Conservation (phyloP, 306 rosid genomes). For the Trifolium subterraneum region DNA sequence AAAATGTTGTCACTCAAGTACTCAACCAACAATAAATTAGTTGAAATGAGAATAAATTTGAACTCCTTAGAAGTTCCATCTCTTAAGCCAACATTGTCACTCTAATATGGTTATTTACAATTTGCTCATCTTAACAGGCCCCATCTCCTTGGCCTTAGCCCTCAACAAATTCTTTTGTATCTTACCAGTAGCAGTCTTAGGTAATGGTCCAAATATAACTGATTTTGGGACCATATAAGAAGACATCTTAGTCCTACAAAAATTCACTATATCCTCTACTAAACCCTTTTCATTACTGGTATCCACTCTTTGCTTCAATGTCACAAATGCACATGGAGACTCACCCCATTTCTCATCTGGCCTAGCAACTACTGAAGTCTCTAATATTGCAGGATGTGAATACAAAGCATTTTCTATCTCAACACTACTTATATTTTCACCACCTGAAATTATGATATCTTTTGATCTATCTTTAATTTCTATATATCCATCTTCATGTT, state of each 20-base stretch:
- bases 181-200: conserved; percentile 7
- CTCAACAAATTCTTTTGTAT: background rate
- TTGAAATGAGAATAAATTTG: too few species aligned
- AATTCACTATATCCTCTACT: background rate
- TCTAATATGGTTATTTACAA: background rate
- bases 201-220: conserved; percentile 1
- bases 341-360: conserved; percentile 10
- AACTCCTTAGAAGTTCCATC: too few species aligned
- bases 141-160: background rate
- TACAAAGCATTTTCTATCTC: background rate
- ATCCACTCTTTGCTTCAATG: background rate
- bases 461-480: conserved; percentile 4
- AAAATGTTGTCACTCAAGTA: too few species aligned
- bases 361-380: background rate
- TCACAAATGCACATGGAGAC: conserved; percentile 2
- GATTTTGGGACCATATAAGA: background rate
- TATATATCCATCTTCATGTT: background rate
- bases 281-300: background rate
- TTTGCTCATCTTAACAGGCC: background rate
- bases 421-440: background rate
- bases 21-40: too few species aligned
- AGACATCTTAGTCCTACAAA: background rate
- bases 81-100: too few species aligned
- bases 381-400: background rate
- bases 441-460: conserved; percentile 5